These are phyloP conservation scores for Fraxinus excelsior DNA, from an alignment of 257 asterid genomes.

Conservation along the genomic window DNA sequence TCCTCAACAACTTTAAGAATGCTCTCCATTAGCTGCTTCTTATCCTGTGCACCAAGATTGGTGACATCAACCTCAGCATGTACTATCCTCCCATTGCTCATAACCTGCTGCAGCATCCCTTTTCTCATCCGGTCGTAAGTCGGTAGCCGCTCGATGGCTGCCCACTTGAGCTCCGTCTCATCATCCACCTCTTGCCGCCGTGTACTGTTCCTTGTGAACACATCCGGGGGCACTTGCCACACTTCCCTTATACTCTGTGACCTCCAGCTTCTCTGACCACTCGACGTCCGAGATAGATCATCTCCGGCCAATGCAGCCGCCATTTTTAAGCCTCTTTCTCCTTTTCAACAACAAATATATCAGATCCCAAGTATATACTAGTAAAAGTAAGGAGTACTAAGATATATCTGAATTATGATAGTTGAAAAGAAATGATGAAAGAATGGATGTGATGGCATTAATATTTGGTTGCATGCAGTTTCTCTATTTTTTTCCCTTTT, in stretches of 20 bases:
- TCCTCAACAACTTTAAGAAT: slow-evolving; percentile 71
- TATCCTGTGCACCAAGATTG: slow-evolving; percentile 60
- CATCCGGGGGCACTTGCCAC: slow-evolving; percentile 65
- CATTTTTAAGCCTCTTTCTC: slow-evolving; percentile 18
- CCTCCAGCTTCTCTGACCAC: slow-evolving; percentile 61
- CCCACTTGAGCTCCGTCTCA: slow-evolving; percentile 85
- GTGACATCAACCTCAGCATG: slow-evolving; percentile 59
- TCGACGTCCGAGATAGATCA: slow-evolving; percentile 48
- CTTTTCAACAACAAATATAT: background rate
- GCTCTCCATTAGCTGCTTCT: slow-evolving; percentile 64
- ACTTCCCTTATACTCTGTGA: slow-evolving; percentile 72
- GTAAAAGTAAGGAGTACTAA: background rate
- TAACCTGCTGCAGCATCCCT: slow-evolving; percentile 65
- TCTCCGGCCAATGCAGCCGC: slow-evolving; percentile 58
- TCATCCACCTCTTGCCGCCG: slow-evolving; percentile 62
- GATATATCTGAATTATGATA: background rate
- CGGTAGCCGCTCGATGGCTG: slow-evolving; percentile 86
- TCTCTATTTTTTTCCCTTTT: background rate
- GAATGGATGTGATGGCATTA: background rate
- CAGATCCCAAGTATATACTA: background rate
- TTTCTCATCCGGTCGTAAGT: slow-evolving; percentile 72
- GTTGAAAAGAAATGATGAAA: background rate
- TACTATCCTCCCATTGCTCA: slow-evolving; percentile 52
- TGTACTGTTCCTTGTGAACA: slow-evolving; percentile 60
- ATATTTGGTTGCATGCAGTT: slow-evolving; percentile 13